Evolutionary conservation across 164 flowering plant species (phyloP), one percentile per base, ranked within the genome.

Genomic region (Stephania cephalantha): DNA sequence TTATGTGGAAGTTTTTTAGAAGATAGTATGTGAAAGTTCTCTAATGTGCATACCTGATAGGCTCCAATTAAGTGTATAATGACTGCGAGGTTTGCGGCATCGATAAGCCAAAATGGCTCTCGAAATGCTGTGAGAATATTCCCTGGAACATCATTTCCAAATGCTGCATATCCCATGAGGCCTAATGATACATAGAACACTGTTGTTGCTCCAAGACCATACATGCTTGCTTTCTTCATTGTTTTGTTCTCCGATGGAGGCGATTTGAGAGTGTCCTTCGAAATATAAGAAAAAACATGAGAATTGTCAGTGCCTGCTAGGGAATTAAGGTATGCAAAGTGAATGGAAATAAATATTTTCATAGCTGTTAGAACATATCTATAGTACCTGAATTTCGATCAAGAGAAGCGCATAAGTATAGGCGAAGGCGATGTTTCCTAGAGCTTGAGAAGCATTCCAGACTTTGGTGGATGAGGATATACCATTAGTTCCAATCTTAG

Each of bases 381-480:
- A 73, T 18, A 5, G 42, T 72, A 85, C 88, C 86, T 85, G 86
- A 46, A 85, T 84, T 81, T 85, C 88, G 1, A 85, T 58, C 29
- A 85, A 71, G 9, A 85, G 77, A 72, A 73, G 70, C n/a, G 84
- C 79, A 31, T 78, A 85, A 35, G 82, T 82, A 68, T 77, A 85
- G 48, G 88, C 86, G 55, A 85, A 84, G 15, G 85, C 86, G 73
- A 85, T 83, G 50, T 85, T 85, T 64, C 86, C 86, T 2, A 85
- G 78, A 72, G 84, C 85, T 72, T 84, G 86, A 55, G 83, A 81
- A 4, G 69, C 69, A 52, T 81, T 76, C 84, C 85, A 84, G 31
- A 79, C 53, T 72, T 74, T 84, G 15, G 78, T 55, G 1, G 83
- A 66, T n/a, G 77, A 45, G 55, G 84, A n/a, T 8, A 78, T 13